Evolutionary conservation across 495 filamentous ascomycete species (phyloP), one percentile per base, ranked within the genome.

Genomic region (Clavariopsis aquatica): DNA sequence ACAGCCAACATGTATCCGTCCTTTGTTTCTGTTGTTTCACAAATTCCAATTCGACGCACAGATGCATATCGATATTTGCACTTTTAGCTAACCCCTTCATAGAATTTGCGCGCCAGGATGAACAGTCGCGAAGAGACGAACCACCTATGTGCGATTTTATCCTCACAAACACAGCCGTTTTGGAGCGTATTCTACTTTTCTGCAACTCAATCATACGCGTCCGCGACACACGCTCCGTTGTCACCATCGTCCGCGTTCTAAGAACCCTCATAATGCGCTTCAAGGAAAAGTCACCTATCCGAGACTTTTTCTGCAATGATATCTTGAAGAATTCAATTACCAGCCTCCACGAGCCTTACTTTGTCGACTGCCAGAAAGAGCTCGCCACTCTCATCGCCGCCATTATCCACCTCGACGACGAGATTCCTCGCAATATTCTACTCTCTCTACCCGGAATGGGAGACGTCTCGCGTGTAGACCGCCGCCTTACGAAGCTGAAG

Each of bases 341-440:
- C 22, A 93, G 90, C 15, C 82, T 99, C 29, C 88, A 98, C 74
- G 94, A 98, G 58, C 85, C 91, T 0, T 97, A 98, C 72, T 98
- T 98, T 69, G 93, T 96, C 43, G 94, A 99, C 60, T 84, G 93
- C 71, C 94, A 99, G 70, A 95, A 92, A 74, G 94, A 98, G 36
- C 83, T 98, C 10, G 94, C 91, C 15, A 81, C 86, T 34, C 82
- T 96, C 4, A 96, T 99, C 67, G 92, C 92, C 1, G 83, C 86
- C 6, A 94, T 97, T 58, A 82, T 95, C 72, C 80, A 87, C 5
- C 78, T 88, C 23, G 96, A 96, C 72, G 84, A 67, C 9, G 60
- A 77, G 0, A 88, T 85, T 8, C 84, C 87, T 0, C 79, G 79
- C 15, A 65, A 76, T 0, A 77, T 87, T 12, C 78, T 89, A 19